Conservation (phyloP, 345 rosid genomes). For the Hirschfeldia incana region DNA sequence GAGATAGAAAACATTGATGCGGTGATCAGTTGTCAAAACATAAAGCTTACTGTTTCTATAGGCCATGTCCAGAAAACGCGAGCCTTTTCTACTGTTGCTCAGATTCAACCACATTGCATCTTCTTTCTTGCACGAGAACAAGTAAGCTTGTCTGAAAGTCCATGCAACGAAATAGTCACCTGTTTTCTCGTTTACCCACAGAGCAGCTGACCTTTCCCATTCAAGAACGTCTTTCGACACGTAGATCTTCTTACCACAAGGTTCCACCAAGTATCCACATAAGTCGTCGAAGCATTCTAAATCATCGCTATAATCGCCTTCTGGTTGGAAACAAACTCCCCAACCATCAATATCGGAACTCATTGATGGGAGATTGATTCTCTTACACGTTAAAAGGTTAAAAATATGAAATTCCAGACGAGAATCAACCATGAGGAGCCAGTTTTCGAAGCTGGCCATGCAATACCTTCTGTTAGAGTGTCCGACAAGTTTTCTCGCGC, state of each 20-base stretch:
- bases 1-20: too few species aligned
- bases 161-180: slow-evolving; percentile 8
- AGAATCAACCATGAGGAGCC: not conserved
- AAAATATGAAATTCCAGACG: not conserved
- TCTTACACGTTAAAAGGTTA: not conserved
- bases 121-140: not conserved
- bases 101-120: not conserved
- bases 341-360: not conserved
- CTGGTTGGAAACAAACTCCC: not conserved
- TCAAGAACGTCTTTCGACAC: not conserved
- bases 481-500: not conserved
- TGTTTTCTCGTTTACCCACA: slow-evolving; percentile 14
- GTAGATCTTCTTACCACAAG: not conserved
- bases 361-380: slow-evolving; percentile 11
- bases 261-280: too few species aligned
- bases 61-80: too few species aligned
- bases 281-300: too few species aligned
- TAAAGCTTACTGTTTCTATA: too few species aligned
- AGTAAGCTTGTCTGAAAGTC: not conserved
- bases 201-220: not conserved
- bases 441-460: not conserved
- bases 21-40: too few species aligned
- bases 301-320: too few species aligned
- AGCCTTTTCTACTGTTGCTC: too few species aligned
- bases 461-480: not conserved